Base-by-base conservation (phyloP, 2,329 filamentous ascomycete species). In the Pseudocercospora fijiensis region DNA sequence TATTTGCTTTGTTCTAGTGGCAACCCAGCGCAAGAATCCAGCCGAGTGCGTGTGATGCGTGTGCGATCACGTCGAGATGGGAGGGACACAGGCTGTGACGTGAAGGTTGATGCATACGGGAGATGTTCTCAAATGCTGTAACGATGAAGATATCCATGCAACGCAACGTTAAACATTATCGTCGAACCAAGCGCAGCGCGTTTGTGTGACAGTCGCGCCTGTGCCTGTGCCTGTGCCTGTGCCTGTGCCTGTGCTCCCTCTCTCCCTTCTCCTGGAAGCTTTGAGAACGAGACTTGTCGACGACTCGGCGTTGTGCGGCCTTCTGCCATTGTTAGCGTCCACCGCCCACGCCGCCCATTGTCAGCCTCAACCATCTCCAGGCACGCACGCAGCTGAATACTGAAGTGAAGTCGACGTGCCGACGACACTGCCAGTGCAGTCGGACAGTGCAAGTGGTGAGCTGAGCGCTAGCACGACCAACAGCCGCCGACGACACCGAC, bases 1-100 rank as follows among this genome's bases (percentile, higher is more conserved):
- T 33, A 28, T 37, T 37, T 57, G 53, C 53, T 57, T 57, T 57
- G 53, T 37, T 18, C 30, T 51, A 41, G 53, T 57, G 28, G 53
- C 53, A 28, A 41, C 43, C 43, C n/a, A 45, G 13, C 16, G n/a
- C n/a, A 8, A 45, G 43, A 22, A 45, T 11, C 1, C 43, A 45
- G 43, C 43, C 20, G 43, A 45, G 43, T 7, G 43, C n/a, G 6
- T 11, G 30, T 33, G 30, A 45, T 45, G 43, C 43, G 43, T 13
- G n/a, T 22, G 6, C 18, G n/a, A 8, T 45, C 43, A 20, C 43
- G 11, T 45, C n/a, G n/a, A 45, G 43, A 45, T 45, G 18, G 43
- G 43, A 22, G 43, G 18, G 43, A 11, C 9, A 22, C 10, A 16
- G 43, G 20, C n/a, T n/a, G n/a, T n/a, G n/a, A n/a, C n/a, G n/a